Percentiles rank a stretch among this genome's conserved stretches.
These are phyloP conservation scores for Colletotrichum echinochloae DNA, from an alignment of 2,329 filamentous ascomycete genomes.

Conservation along the genomic window DNA sequence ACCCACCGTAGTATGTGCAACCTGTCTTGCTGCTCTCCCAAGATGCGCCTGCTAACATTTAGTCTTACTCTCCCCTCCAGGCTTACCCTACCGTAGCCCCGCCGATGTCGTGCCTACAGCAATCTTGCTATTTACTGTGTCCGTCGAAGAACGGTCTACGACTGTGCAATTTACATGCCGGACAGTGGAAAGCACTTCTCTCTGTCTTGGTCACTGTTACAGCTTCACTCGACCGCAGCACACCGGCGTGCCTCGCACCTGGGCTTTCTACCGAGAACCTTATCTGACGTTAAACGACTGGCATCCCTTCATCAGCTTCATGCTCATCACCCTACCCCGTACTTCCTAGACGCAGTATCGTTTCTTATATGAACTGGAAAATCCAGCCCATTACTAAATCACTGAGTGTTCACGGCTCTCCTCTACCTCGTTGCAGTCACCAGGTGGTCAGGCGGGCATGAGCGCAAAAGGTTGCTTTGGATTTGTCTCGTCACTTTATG, in stretches of 20 bases:
- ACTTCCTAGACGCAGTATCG: neutral
- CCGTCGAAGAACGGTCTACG: neutral
- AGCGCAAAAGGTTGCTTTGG: neutral
- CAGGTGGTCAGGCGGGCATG: slow-evolving; percentile 1
- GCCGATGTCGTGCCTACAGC: neutral
- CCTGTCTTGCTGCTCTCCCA: slow-evolving; percentile 6
- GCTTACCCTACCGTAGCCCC: neutral
- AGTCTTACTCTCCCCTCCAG: slow-evolving; percentile 23
- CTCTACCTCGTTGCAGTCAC: neutral
- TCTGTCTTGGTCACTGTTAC: neutral
- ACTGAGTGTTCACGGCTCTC: neutral
- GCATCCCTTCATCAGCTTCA: neutral
- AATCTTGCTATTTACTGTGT: neutral
- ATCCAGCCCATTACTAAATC: neutral
- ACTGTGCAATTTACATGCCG: neutral
- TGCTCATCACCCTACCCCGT: neutral
- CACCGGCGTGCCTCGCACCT: neutral
- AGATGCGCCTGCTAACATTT: slow-evolving; percentile 27
- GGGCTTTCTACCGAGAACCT: neutral
- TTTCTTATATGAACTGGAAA: neutral
- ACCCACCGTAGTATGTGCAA: slow-evolving; percentile 30
- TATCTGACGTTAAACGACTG: neutral
- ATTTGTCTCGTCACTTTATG: neutral
- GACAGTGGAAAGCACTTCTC: neutral
- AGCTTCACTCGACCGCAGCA: neutral